Evolutionary conservation across 1,139 yeast genomes (phyloP).

Genomic region (Geotrichum macrosporum): DNA sequence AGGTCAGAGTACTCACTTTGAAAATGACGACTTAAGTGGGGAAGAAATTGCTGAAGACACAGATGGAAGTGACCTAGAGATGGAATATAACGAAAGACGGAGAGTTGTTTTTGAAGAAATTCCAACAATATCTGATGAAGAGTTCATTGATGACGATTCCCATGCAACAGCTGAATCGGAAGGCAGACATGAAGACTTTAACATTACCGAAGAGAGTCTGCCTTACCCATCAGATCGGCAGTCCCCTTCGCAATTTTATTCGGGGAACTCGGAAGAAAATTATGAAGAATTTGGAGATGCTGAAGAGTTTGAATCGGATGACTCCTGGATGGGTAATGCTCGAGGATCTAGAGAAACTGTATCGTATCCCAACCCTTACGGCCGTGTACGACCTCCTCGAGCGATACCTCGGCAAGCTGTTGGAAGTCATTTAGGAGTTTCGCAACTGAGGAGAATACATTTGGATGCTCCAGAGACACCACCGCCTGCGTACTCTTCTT

Average conservation of each 20-base stretch:
- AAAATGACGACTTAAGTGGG: not conserved
- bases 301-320: not conserved
- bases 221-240: conserved; percentile 2
- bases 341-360: not conserved
- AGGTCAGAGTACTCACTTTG: not conserved
- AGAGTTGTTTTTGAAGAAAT: conserved; percentile 19
- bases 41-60: conserved; percentile 2
- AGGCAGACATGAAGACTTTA: conserved; percentile 16
- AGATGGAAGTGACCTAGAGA: conserved; percentile 18
- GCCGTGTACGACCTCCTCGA: not conserved
- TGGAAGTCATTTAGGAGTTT: not conserved
- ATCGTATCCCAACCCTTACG: not conserved
- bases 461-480: conserved; percentile 8
- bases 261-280: too few species aligned
- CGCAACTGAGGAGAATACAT: not conserved
- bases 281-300: conserved; percentile 10
- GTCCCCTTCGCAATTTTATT: conserved; percentile 1
- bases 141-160: conserved; percentile 14
- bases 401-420: not conserved
- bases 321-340: not conserved
- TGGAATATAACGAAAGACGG: conserved; percentile 19
- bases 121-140: conserved; percentile 7
- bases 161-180: conserved; percentile 7
- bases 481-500: conserved; percentile 7
- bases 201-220: conserved; percentile 8